phyloP scores from a whole-genome alignment of 2,329 filamentous ascomycete genomes.

The Beauveria scarabaeidicola region DNA sequence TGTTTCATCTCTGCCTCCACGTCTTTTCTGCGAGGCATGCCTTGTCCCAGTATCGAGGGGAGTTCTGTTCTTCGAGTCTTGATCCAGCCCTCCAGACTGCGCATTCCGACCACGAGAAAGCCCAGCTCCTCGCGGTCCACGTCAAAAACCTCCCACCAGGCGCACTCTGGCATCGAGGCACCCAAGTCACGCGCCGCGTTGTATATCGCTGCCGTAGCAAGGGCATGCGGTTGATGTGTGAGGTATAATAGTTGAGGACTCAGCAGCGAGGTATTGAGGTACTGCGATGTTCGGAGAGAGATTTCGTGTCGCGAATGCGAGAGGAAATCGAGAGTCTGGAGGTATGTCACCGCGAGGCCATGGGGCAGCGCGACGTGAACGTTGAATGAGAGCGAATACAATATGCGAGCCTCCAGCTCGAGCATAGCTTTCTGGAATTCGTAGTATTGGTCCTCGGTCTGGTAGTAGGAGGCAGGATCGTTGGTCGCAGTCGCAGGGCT shows the following conservation, averaged over 20 bases:
- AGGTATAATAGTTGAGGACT: slow-evolving; percentile 85
- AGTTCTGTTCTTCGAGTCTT: slow-evolving; percentile 49
- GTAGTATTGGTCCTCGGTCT: slow-evolving; percentile 66
- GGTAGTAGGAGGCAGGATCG: slow-evolving; percentile 52
- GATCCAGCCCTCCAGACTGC: slow-evolving; percentile 67
- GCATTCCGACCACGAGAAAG: slow-evolving; percentile 79
- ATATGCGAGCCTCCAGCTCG: slow-evolving; percentile 65
- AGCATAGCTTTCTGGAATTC: slow-evolving; percentile 56
- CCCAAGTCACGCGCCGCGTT: slow-evolving; percentile 71
- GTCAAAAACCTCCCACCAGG: slow-evolving; percentile 99
- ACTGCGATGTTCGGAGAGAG: slow-evolving; percentile 57
- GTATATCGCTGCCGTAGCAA: slow-evolving; percentile 86
- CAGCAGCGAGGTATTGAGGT: slow-evolving; percentile 79
- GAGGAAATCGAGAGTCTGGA: slow-evolving; percentile 76
- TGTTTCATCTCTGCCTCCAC: slow-evolving; percentile 49
- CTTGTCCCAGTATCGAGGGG: slow-evolving; percentile 33
- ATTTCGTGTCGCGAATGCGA: slow-evolving; percentile 40
- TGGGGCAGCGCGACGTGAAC: slow-evolving; percentile 81
- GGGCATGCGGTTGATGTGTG: slow-evolving; percentile 78
- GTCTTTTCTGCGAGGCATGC: slow-evolving; percentile 49
- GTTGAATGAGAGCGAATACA: slow-evolving; percentile 71
- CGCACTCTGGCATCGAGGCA: slow-evolving; percentile 69
- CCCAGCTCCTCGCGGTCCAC: slow-evolving; percentile 90
- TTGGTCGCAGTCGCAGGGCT: slow-evolving; percentile 22
- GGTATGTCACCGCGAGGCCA: slow-evolving; percentile 78